Evolutionary conservation across 2,329 filamentous ascomycete species (phyloP), one percentile per base, ranked within the genome.

Genomic region (Rutstroemia sp.): DNA sequence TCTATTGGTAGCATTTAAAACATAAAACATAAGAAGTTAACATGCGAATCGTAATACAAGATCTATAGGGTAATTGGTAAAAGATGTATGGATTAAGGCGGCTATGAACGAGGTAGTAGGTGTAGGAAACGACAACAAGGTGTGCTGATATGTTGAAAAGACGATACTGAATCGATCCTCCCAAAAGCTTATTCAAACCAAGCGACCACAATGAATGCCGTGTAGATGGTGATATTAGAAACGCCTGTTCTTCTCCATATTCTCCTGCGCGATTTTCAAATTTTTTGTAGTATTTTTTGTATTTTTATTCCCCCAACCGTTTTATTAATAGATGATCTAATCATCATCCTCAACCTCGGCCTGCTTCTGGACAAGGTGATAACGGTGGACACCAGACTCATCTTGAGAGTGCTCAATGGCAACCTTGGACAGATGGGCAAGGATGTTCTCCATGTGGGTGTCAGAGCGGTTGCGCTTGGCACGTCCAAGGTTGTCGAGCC

Each of bases 361-460:
- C 23, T 46, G 41, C 54, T 56, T 56, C 30, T 52, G 49, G 18
- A 52, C 39, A n/a, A 56, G 41, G 42, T 56, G 54, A 25, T 56
- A 56, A 46, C 54, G 48, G 49, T 56, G 49, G 12, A 56, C 34
- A 39, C 54, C 54, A 37, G 23, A 23, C n/a, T 52, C 54, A 16
- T 53, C 54, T 45, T 66, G 70, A 68, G 81, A 78, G 70, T 84
- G 80, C 72, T 80, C 77, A 63, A 85, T 70, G 38, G 81, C 79
- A 61, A 86, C 73, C 75, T 85, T 85, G 74, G 79, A 80, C 59
- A 86, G 76, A 62, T 82, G 80, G 49, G 77, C 78, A 65, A 86
- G 78, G 71, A 84, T 81, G 73, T 86, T 85, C 77, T 86, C 82
- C 70, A 85, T 80, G 60, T 79, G 74, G 60, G 81, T 83, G 69